Evolutionary conservation across 192 early-diverging fungal species (phyloP).

Genomic region (Nowakowskiella sp.): DNA sequence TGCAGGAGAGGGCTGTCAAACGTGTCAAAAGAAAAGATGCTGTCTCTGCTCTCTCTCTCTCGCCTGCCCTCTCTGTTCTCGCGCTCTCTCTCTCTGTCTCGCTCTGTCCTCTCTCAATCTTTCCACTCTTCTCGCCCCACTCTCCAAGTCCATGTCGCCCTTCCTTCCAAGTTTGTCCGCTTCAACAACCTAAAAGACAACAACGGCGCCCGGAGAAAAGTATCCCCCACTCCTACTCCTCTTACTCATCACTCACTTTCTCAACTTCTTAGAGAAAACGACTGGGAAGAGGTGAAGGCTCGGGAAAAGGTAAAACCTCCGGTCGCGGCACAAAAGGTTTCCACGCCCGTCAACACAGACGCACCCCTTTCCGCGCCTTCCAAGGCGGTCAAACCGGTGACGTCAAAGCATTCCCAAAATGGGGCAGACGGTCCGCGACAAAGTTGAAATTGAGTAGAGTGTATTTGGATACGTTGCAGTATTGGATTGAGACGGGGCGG

Average conservation of each 20-base stretch:
- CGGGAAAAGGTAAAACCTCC: slow-evolving; percentile 81
- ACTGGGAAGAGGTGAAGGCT: slow-evolving; percentile 75
- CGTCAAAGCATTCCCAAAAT: slow-evolving; percentile 72
- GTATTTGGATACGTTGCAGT: slow-evolving; percentile 80
- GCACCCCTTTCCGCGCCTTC: slow-evolving; percentile 71
- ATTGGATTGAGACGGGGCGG: slow-evolving; percentile 79
- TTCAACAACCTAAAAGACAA: slow-evolving; percentile 24
- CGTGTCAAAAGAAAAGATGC: not conserved
- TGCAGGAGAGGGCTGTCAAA: not conserved
- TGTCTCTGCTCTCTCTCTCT: not conserved
- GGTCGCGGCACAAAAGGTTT: slow-evolving; percentile 91
- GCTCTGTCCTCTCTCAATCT: slow-evolving; percentile 4
- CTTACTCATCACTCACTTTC: not conserved
- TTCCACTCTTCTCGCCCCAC: not conserved
- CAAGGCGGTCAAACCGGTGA: slow-evolving; percentile 92
- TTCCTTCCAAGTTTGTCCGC: slow-evolving; percentile 18
- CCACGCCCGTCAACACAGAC: slow-evolving; percentile 67
- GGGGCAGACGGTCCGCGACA: slow-evolving; percentile 36
- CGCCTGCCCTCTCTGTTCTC: slow-evolving; percentile 5
- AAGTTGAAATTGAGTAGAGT: slow-evolving; percentile 18
- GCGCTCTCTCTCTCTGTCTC: slow-evolving; percentile 5
- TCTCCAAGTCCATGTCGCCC: slow-evolving; percentile 1
- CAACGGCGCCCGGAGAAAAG: slow-evolving; percentile 30
- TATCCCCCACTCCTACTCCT: not conserved
- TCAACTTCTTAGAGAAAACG: slow-evolving; percentile 33